A percentile compares a stretch with the other conserved stretches of the same genome.
Evolutionary conservation across 1,139 yeast species (phyloP).

Genomic region (Magnusiomyces sp.): DNA sequence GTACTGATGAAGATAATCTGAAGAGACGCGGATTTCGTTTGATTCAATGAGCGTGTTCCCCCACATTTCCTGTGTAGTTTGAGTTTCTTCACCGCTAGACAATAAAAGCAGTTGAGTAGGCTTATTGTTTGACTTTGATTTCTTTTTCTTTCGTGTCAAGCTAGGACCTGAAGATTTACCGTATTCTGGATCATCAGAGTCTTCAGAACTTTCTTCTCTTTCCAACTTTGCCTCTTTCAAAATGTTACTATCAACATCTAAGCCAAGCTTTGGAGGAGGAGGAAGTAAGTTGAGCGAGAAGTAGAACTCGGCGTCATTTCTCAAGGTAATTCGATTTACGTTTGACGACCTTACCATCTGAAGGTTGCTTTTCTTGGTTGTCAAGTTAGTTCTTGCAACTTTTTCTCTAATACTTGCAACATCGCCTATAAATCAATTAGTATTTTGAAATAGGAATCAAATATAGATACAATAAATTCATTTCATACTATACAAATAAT

Average conservation of each 20-base stretch:
- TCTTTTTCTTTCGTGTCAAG: too few relatives aligned
- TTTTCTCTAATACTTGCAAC: neutral
- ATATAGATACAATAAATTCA: neutral
- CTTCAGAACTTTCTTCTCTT: neutral
- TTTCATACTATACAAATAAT: conserved; percentile 6
- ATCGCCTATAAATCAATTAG: neutral
- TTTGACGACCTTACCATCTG: neutral
- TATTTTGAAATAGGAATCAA: neutral
- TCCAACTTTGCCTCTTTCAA: neutral
- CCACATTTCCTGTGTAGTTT: too few relatives aligned
- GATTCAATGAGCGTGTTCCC: too few relatives aligned
- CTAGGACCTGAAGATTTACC: too few relatives aligned
- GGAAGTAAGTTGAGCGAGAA: neutral
- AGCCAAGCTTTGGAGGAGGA: neutral
- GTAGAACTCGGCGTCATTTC: neutral
- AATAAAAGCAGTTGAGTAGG: too few relatives aligned
- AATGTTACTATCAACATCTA: neutral
- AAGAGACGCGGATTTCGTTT: too few relatives aligned
- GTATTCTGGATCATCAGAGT: too few relatives aligned
- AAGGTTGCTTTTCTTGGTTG: neutral
- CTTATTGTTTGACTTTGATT: too few relatives aligned
- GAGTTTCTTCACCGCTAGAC: too few relatives aligned
- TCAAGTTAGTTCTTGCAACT: neutral
- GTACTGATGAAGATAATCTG: too few relatives aligned
- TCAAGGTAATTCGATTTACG: neutral